phyloP scores from a whole-genome alignment of 116 monocot species.

The Thalassia testudinum region DNA sequence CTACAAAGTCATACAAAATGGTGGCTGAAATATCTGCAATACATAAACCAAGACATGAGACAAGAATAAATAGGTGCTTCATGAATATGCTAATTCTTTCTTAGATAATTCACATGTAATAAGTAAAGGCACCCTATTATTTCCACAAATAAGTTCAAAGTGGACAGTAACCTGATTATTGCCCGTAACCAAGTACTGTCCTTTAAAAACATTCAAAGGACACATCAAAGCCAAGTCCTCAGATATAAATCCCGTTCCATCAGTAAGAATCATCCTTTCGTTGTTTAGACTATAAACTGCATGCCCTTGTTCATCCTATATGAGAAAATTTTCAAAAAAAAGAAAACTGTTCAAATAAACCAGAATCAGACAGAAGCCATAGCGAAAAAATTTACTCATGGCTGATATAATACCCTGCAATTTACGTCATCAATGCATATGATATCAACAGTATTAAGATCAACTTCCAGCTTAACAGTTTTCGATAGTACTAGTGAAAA shows the following conservation, averaged over 20 bases:
- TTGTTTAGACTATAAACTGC: conserved; percentile 17
- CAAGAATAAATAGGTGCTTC: no score
- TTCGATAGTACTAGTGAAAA: conserved; percentile 62
- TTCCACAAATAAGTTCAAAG: no score
- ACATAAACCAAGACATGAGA: no score
- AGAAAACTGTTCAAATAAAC: no score
- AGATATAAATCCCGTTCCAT: conserved; percentile 76
- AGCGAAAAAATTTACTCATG: no score
- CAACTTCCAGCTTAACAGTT: conserved; percentile 30
- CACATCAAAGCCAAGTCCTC: conserved; percentile 50
- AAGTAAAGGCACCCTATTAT: no score
- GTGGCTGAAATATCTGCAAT: no score
- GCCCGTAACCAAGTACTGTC: not conserved
- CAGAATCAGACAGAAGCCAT: not conserved
- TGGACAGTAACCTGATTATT: not conserved
- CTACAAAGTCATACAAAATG: no score
- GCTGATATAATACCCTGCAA: conserved; percentile 30
- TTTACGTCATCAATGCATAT: conserved; percentile 31
- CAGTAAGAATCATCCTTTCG: conserved; percentile 47
- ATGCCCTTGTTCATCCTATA: conserved; percentile 32
- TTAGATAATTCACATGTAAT: no score
- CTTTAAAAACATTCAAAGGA: conserved; percentile 37
- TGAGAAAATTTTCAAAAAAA: not conserved
- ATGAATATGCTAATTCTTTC: no score
- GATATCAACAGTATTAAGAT: conserved; percentile 25